Percentiles rank a stretch among this genome's conserved stretches.
These are phyloP conservation scores for Lactifluus volemus DNA, from an alignment of 768 basidiomycete species.

Conservation along the genomic window DNA sequence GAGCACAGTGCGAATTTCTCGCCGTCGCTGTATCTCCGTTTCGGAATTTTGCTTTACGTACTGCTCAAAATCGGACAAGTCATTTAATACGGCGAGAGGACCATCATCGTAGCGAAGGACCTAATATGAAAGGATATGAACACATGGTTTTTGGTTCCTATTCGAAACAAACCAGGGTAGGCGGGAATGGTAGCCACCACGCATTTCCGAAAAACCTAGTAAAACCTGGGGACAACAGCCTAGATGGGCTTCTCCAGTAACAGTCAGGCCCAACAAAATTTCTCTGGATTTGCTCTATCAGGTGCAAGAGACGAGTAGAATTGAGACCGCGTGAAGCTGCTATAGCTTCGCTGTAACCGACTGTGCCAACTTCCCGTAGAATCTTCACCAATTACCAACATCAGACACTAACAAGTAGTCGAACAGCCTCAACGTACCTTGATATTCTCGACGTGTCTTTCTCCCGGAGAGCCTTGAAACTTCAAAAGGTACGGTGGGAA, in stretches of 20 bases:
- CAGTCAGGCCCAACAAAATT: slow-evolving; percentile 63
- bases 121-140: slow-evolving; percentile 26
- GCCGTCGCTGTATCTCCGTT: slow-evolving; percentile 37
- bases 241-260: slow-evolving; percentile 46
- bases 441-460: slow-evolving; percentile 69
- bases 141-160: background rate
- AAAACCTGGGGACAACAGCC: slow-evolving; percentile 27
- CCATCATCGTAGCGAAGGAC: slow-evolving; percentile 65
- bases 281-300: slow-evolving; percentile 46
- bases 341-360: slow-evolving; percentile 46
- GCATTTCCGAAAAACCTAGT: slow-evolving; percentile 62
- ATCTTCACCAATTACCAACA: slow-evolving; percentile 38
- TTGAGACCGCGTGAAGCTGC: slow-evolving; percentile 40
- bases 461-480: slow-evolving; percentile 55
- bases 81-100: slow-evolving; percentile 37
- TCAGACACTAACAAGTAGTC: background rate
- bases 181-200: slow-evolving; percentile 77
- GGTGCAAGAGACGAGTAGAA: slow-evolving; percentile 34
- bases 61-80: slow-evolving; percentile 41
- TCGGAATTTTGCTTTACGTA: slow-evolving; percentile 58
- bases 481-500: slow-evolving; percentile 63
- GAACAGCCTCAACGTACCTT: slow-evolving; percentile 39
- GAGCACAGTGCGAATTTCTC: slow-evolving; percentile 53
- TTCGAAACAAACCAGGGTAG: slow-evolving; percentile 42
- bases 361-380: slow-evolving; percentile 57